These are phyloP conservation scores for Phaeosphaeriaceae sp. DNA, from an alignment of 2,329 filamentous ascomycete genomes.

Conservation along the genomic window DNA sequence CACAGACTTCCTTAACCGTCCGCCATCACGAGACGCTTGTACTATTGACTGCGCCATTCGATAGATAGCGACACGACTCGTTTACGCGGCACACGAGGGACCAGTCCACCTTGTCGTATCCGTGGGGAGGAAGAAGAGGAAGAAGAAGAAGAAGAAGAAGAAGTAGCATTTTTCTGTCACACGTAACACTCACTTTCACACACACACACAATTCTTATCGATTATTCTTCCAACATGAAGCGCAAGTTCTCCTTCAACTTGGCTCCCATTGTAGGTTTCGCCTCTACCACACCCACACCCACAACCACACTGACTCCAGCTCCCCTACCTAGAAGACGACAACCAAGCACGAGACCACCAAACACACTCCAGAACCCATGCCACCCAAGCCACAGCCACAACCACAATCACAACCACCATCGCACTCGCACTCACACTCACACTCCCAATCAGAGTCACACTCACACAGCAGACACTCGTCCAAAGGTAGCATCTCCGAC, in stretches of 20 bases:
- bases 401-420: conserved; percentile 1
- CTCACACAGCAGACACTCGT: conserved; percentile 31
- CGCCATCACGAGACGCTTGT: too few relatives aligned
- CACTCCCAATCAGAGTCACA: conserved; percentile 7
- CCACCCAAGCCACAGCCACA: conserved; percentile 5
- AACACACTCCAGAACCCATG: conserved; percentile 24
- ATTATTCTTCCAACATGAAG: conserved; percentile 43
- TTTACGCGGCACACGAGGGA: too few relatives aligned
- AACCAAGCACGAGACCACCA: conserved; percentile 38
- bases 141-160: too few relatives aligned
- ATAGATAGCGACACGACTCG: too few relatives aligned
- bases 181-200: background rate
- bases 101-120: too few relatives aligned
- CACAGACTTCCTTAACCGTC: too few relatives aligned
- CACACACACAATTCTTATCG: too few relatives aligned
- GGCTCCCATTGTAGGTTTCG: conserved; percentile 47
- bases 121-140: too few relatives aligned
- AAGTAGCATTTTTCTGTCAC: too few relatives aligned
- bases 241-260: conserved; percentile 55
- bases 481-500: conserved; percentile 42
- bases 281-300: background rate
- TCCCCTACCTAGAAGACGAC: conserved; percentile 40
- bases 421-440: conserved; percentile 6
- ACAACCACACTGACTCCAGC: conserved; percentile 1
- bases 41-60: too few relatives aligned